Base-by-base conservation (phyloP, 164 flowering plant species). In the Buxus sempervirens region DNA sequence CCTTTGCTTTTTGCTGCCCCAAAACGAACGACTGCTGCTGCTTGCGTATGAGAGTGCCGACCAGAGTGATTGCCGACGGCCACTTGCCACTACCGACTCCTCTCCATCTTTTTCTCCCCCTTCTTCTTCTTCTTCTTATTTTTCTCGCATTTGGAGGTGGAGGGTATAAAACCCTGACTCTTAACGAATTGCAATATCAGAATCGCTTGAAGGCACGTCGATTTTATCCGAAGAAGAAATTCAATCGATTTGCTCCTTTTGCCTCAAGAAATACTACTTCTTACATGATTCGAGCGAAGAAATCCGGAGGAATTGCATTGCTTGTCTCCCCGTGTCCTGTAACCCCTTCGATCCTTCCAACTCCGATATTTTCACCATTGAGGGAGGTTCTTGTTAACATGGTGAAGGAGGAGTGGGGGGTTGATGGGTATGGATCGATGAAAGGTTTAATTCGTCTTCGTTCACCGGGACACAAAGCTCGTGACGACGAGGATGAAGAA, bases 381-480 rank as follows among this genome's bases (percentile, higher is more conserved):
- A 85, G 85, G 73, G 98, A 93, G 78, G 86, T 84, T 19, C 69
- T 93, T 73, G 96, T 82, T 27, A 96, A 93, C 66, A 89, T 83
- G 90, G 98, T 93, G 0, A 93, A 91, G 77, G 97, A 93, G 58
- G 97, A 93, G 76, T 93, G 96, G 97, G 97, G 98, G 0, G 93
- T 91, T 1, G 97, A 91, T 77, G 97, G 98, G 12, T 93, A 93
- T 77, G 98, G 97, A n/a, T 87, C 97, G 18, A 93, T 93, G 98
- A 91, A 93, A 41, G 98, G 98, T 6, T 75, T 93, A 81, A 93
- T 93, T 69, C 73, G 97, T 76, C 82, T 89, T 24, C 73, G 98
- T 20, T 88, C 92, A 0, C 87, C 87, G 0, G 92, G 90, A 28
- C 74, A 84, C 53, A 92, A 86, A 22, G 66, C 32, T 18, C 78